Evolutionary conservation across 768 basidiomycete species (phyloP).

Genomic region (Filobasidium floriforme): DNA sequence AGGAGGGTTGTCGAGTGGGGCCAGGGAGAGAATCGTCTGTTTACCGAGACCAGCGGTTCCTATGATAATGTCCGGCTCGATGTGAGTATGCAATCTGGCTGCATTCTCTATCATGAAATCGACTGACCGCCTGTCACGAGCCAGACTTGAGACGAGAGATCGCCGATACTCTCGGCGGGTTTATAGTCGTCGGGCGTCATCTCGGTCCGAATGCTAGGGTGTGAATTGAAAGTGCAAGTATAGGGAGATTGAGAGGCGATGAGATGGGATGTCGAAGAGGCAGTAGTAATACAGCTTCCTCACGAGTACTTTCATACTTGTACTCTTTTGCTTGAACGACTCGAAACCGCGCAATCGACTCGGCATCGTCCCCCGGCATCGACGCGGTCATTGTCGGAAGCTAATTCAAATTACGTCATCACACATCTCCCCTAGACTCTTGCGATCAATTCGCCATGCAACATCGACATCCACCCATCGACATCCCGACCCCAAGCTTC

Average conservation of each 20-base stretch:
- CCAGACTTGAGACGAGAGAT: not conserved
- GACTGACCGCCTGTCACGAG: not conserved
- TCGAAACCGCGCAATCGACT: no score
- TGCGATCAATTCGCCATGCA: slow-evolving; percentile 16
- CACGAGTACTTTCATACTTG: no score
- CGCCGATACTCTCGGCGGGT: not conserved
- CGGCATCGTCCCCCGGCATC: no score
- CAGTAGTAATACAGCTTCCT: no score
- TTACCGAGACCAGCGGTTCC: not conserved
- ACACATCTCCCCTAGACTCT: not conserved
- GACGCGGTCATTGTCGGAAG: no score
- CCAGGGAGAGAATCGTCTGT: not conserved
- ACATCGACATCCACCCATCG: slow-evolving; percentile 16
- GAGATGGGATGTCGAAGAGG: no score
- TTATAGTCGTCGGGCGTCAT: no score
- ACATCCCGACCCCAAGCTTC: slow-evolving; percentile 11
- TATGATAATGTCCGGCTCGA: not conserved
- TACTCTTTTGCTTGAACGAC: no score
- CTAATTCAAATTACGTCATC: not conserved
- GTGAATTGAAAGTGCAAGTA: no score
- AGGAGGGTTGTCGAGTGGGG: not conserved
- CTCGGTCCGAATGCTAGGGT: no score
- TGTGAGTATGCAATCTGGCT: not conserved
- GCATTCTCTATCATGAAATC: not conserved
- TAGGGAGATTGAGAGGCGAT: no score